Evolutionary conservation across 768 basidiomycete species (phyloP).

Genomic region (Phylloporus scabripes): DNA sequence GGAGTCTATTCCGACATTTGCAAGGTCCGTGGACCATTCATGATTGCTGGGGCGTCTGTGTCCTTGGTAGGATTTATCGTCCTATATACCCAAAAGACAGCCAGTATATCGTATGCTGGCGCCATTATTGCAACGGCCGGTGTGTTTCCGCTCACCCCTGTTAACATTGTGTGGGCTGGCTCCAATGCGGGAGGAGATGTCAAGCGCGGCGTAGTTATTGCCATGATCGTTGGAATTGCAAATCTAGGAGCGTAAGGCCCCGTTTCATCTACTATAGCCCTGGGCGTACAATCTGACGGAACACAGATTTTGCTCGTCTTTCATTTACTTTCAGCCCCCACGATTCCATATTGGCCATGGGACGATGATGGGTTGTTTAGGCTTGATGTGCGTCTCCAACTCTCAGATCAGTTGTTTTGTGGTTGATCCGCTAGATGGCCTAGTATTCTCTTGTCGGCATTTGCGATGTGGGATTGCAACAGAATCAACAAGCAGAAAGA

Average conservation of each 20-base stretch:
- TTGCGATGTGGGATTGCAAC: not conserved
- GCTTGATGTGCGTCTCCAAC: not conserved
- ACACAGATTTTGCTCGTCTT: not conserved
- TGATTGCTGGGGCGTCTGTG: not conserved
- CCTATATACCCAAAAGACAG: not conserved
- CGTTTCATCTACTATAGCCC: not conserved
- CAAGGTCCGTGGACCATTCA: not conserved
- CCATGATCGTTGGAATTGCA: not conserved
- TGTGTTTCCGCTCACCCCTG: not conserved
- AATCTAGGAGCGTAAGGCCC: not conserved
- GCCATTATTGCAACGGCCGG: not conserved
- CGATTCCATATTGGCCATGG: not conserved
- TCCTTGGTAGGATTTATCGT: not conserved
- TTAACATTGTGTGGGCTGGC: not conserved
- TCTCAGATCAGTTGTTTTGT: not conserved
- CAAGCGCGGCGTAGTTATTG: not conserved
- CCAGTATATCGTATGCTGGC: not conserved
- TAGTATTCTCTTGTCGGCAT: not conserved
- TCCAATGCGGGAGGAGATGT: not conserved
- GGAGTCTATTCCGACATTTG: not conserved
- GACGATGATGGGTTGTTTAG: not conserved
- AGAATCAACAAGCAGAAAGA: not conserved
- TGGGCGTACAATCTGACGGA: not conserved
- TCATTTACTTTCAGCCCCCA: not conserved
- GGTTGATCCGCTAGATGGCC: no score